Evolutionary conservation across 2,329 filamentous ascomycete genomes (phyloP).

Genomic region (Epichloe aotearoae): DNA sequence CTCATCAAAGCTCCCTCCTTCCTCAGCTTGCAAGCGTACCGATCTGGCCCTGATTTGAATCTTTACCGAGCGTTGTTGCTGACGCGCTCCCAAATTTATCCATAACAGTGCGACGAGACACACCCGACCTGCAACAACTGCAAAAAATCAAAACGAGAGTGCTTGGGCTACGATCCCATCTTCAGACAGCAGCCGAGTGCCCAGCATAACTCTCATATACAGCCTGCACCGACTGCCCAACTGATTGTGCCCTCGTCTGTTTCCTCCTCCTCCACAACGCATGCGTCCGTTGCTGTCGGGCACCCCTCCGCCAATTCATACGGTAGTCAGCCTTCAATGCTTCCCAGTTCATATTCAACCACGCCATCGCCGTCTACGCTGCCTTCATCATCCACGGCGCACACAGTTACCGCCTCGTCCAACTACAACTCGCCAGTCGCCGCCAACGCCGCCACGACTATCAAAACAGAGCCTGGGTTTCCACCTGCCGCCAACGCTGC

Average conservation of each 20-base stretch:
- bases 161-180: slow-evolving; percentile 74
- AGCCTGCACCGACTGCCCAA: slow-evolving; percentile 19
- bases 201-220: slow-evolving; percentile 51
- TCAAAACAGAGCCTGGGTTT: slow-evolving; percentile 24
- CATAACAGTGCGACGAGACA: slow-evolving; percentile 75
- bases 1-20: background rate
- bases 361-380: slow-evolving; percentile 19
- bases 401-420: slow-evolving; percentile 13
- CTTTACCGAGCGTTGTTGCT: slow-evolving; percentile 5
- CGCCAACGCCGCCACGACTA: slow-evolving; percentile 37
- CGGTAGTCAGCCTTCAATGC: slow-evolving; percentile 31
- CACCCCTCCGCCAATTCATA: slow-evolving; percentile 26
- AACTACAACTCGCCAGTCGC: slow-evolving; percentile 22
- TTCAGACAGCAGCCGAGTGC: slow-evolving; percentile 65
- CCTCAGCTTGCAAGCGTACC: background rate
- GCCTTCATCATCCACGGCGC: slow-evolving; percentile 12
- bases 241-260: slow-evolving; percentile 22
- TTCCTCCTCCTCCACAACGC: slow-evolving; percentile 10
- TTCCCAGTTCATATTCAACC: slow-evolving; percentile 28
- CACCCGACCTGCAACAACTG: slow-evolving; percentile 88
- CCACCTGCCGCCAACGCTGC: slow-evolving; percentile 24
- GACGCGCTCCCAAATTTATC: background rate
- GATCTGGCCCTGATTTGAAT: background rate
- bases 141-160: slow-evolving; percentile 82
- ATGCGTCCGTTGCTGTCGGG: slow-evolving; percentile 12